A percentile compares a stretch with the other conserved stretches of the same genome.
These are phyloP conservation scores for Elaeagnus macrophylla DNA, from an alignment of 306 rosid species.

Conservation along the genomic window DNA sequence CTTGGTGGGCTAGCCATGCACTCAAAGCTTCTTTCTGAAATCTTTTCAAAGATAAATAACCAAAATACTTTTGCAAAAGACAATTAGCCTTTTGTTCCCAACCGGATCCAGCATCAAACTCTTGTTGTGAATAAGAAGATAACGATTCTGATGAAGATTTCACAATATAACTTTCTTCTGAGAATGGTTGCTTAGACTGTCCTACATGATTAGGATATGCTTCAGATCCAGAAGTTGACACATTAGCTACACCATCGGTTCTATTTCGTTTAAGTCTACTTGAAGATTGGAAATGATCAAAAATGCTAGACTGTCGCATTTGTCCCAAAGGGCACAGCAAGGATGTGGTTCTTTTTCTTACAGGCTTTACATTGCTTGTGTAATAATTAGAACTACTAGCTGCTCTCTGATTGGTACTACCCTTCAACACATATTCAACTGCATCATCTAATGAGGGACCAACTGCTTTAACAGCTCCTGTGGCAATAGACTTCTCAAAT, in stretches of 20 bases:
- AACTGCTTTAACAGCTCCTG: conserved; percentile 38
- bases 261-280: conserved; percentile 20
- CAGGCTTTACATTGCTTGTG: conserved; percentile 8
- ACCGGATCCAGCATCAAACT: conserved; percentile 24
- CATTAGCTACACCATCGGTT: conserved; percentile 17
- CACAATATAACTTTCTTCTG: conserved; percentile 9
- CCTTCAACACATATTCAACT: conserved; percentile 40
- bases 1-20: conserved; percentile 59
- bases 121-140: conserved; percentile 10
- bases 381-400: conserved; percentile 22
- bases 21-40: conserved; percentile 80
- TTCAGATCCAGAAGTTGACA: conserved; percentile 9
- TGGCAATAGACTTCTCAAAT: conserved; percentile 28
- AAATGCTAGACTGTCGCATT: conserved; percentile 54
- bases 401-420: conserved; percentile 15
- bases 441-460: conserved; percentile 44
- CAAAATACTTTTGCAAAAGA: conserved; percentile 62
- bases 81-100: conserved; percentile 44
- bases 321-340: conserved; percentile 13
- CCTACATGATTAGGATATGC: conserved; percentile 6
- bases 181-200: conserved; percentile 21
- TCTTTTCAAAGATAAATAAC: conserved; percentile 45
- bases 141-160: conserved; percentile 12
- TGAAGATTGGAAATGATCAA: conserved; percentile 49
- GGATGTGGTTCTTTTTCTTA: conserved; percentile 27